Evolutionary conservation across 768 basidiomycete genomes (phyloP).

Genomic region (Plicaturopsis crispa): DNA sequence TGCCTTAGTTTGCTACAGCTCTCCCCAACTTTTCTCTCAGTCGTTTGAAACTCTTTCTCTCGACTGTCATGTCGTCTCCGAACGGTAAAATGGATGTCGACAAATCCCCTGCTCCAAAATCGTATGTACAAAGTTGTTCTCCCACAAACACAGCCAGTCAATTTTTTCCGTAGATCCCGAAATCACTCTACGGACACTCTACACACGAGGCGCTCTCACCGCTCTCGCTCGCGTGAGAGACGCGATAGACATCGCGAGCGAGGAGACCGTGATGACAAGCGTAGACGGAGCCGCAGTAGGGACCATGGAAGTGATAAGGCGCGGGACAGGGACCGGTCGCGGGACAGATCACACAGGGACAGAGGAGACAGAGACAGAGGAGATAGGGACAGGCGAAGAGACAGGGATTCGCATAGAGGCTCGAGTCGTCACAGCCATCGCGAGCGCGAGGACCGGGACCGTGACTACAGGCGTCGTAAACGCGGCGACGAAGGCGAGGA

Average conservation of each 20-base stretch:
- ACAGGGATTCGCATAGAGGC: constrained; percentile 40
- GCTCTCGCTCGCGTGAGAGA: constrained; percentile 61
- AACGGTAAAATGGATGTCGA: constrained; percentile 60
- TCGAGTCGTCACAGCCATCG: constrained; percentile 51
- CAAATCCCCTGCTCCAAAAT: constrained; percentile 49
- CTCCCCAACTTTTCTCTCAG: too few relatives aligned
- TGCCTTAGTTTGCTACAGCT: too few relatives aligned
- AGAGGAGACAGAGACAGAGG: constrained; percentile 26
- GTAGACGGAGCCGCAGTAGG: constrained; percentile 55
- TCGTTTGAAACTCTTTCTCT: too few relatives aligned
- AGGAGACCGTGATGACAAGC: constrained; percentile 47
- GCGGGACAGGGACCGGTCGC: constrained; percentile 48
- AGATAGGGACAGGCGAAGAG: constrained; percentile 35
- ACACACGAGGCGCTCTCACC: constrained; percentile 63
- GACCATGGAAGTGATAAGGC: constrained; percentile 48
- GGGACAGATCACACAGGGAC: constrained; percentile 42
- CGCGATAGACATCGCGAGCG: constrained; percentile 44
- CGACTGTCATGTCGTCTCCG: constrained; percentile 45
- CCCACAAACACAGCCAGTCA: constrained; percentile 4
- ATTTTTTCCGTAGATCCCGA: constrained; percentile 40
- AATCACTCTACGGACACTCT: constrained; percentile 74
- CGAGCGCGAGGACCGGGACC: constrained; percentile 39
- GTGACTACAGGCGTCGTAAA: constrained; percentile 59
- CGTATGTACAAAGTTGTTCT: constrained; percentile 33
- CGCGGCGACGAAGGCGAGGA: constrained; percentile 58